These are phyloP conservation scores for Didymella pomorum DNA, from an alignment of 2,329 filamentous ascomycete genomes.

Conservation along the genomic window DNA sequence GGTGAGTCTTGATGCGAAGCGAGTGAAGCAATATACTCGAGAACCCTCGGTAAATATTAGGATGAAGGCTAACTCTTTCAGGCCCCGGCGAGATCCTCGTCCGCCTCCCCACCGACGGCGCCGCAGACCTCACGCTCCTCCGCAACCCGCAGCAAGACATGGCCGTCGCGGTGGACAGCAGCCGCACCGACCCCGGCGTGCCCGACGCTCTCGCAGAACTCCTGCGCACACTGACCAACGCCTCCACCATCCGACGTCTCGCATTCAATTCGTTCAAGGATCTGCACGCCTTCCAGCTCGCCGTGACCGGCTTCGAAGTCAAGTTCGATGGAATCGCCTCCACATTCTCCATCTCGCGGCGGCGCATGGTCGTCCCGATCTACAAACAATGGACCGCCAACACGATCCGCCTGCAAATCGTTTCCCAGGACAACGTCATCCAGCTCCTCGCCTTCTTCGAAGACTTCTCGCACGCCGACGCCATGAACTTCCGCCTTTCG, in stretches of 20 bases:
- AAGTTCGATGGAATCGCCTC: constrained; percentile 64
- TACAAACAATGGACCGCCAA: constrained; percentile 93
- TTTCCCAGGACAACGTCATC: constrained; percentile 75
- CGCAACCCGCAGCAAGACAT: constrained; percentile 79
- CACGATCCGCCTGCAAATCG: constrained; percentile 80
- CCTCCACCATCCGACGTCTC: constrained; percentile 74
- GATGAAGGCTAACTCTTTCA: too few species aligned
- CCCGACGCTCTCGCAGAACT: constrained; percentile 70
- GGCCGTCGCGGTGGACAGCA: constrained; percentile 71
- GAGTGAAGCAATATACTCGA: too few species aligned
- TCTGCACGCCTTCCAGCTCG: constrained; percentile 79
- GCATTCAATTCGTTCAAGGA: constrained; percentile 58
- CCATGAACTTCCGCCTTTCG: constrained; percentile 88
- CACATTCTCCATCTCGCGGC: constrained; percentile 81
- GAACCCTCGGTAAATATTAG: too few species aligned
- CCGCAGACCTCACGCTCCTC: constrained; percentile 48
- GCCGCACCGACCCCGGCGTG: constrained; percentile 52
- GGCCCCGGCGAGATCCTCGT: constrained; percentile 57
- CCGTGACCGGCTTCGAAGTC: constrained; percentile 81
- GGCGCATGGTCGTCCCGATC: constrained; percentile 88
- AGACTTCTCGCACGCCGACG: constrained; percentile 84
- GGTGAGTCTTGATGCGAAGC: constrained; percentile 57
- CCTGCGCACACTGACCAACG: constrained; percentile 64
- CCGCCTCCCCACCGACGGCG: constrained; percentile 53
- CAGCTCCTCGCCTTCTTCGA: constrained; percentile 89